Evolutionary conservation across 2,329 filamentous ascomycete genomes (phyloP).

Genomic region (Furcasterigmium furcatum): DNA sequence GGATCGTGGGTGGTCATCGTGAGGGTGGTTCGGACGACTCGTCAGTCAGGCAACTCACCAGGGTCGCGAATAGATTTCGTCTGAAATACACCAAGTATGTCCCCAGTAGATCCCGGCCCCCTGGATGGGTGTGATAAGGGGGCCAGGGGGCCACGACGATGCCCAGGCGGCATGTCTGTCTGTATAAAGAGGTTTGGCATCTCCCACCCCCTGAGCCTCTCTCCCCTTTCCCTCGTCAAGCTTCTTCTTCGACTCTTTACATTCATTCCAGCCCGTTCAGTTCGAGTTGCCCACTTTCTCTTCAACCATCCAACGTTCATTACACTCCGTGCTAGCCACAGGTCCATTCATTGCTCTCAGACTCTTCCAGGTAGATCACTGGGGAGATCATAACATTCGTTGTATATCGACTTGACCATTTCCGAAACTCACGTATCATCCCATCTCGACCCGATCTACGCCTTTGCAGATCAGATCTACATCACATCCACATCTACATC

Average conservation of each 20-base stretch:
- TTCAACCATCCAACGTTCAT: constrained; percentile 2
- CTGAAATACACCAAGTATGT: neutral
- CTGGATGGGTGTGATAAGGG: neutral
- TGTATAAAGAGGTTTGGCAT: neutral
- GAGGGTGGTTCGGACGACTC: too few species aligned
- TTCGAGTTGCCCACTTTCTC: constrained; percentile 7
- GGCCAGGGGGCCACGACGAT: neutral
- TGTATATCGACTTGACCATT: neutral
- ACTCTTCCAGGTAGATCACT: constrained; percentile 6
- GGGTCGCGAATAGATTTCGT: constrained; percentile 1
- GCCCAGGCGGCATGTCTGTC: neutral
- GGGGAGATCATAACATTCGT: constrained; percentile 5
- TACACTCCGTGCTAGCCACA: constrained; percentile 13
- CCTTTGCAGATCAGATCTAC: neutral
- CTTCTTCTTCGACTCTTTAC: constrained; percentile 9
- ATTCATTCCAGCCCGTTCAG: constrained; percentile 12
- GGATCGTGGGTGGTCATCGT: too few species aligned
- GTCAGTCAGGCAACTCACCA: too few species aligned
- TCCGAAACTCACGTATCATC: neutral
- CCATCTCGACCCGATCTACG: neutral
- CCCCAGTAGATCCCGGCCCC: neutral
- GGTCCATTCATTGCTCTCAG: constrained; percentile 11
- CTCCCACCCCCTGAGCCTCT: neutral
- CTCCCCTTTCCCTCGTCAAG: neutral
- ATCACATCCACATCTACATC: neutral